Conservation (phyloP, 2,329 filamentous ascomycete genomes). For the Fusarium concolor region DNA sequence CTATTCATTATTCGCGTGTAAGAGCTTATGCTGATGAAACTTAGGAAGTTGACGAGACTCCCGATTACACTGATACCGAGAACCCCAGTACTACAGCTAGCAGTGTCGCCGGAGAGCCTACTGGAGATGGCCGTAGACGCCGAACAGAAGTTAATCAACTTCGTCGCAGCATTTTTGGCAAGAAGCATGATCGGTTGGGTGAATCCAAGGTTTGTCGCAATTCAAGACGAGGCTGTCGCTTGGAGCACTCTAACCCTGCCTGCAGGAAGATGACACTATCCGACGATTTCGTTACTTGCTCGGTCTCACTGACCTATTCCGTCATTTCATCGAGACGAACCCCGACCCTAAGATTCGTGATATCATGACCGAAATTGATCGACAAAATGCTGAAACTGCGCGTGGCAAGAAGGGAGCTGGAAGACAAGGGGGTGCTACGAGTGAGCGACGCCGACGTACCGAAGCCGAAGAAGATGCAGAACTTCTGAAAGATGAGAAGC, state of each 20-base stretch:
- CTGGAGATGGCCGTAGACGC: constrained; percentile 82
- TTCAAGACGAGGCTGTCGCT: constrained; percentile 8
- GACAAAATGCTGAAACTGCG: constrained; percentile 82
- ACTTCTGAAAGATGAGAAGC: constrained; percentile 85
- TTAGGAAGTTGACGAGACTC: constrained; percentile 73
- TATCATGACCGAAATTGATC: constrained; percentile 93
- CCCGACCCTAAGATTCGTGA: constrained; percentile 94
- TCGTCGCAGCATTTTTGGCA: constrained; percentile 91
- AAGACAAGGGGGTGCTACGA: constrained; percentile 86
- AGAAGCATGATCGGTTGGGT: constrained; percentile 91
- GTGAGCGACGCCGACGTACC: constrained; percentile 83
- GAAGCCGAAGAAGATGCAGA: constrained; percentile 99
- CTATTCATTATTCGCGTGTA: not conserved
- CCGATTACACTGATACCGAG: constrained; percentile 74
- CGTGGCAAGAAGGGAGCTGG: constrained; percentile 78
- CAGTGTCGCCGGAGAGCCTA: constrained; percentile 82
- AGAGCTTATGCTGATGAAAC: constrained; percentile 24
- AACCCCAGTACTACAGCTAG: constrained; percentile 80
- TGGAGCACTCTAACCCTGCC: constrained; percentile 6
- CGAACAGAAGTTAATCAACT: constrained; percentile 89
- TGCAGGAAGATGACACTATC: constrained; percentile 92
- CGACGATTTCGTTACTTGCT: constrained; percentile 94
- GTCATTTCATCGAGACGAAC: constrained; percentile 98
- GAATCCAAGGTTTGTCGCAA: constrained; percentile 80
- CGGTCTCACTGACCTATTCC: constrained; percentile 94